Evolutionary conservation across 78 protist genomes (phyloP).

Genomic region (Chrysochromulina parva): DNA sequence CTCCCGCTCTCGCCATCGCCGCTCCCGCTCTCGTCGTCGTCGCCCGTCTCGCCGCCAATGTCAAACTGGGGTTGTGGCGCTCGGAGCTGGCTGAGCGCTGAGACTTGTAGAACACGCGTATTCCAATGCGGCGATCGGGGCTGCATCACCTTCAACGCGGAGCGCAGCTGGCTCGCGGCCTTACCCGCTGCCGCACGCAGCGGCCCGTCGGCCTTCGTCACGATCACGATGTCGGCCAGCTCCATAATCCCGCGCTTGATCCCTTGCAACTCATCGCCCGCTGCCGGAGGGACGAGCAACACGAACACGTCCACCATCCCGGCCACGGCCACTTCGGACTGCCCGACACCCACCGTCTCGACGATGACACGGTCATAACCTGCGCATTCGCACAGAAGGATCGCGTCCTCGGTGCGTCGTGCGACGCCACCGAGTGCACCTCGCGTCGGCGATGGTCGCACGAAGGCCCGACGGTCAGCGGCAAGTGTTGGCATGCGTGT

Average conservation of each 20-base stretch:
- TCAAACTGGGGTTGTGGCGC: too few species aligned
- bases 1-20: too few species aligned
- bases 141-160: too few species aligned
- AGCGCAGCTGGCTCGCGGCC: background rate
- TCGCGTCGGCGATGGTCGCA: slow-evolving; percentile 87
- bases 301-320: slow-evolving; percentile 85
- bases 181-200: too few species aligned
- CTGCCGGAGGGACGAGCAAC: slow-evolving; percentile 92
- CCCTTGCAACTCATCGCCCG: slow-evolving; percentile 97
- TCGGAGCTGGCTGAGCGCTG: too few species aligned
- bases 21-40: too few species aligned
- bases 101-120: too few species aligned
- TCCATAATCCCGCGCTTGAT: slow-evolving; percentile 94
- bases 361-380: slow-evolving; percentile 79
- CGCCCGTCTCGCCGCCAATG: too few species aligned
- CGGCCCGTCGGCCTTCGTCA: slow-evolving; percentile 89
- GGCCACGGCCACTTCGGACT: slow-evolving; percentile 84
- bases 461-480: slow-evolving; percentile 73
- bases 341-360: slow-evolving; percentile 99
- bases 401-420: slow-evolving; percentile 79
- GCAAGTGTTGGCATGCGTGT: slow-evolving; percentile 93
- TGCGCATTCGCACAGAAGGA: slow-evolving; percentile 83
- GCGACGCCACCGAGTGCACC: slow-evolving; percentile 82
- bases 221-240: slow-evolving; percentile 84
- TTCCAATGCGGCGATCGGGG: too few species aligned